phyloP scores from a whole-genome alignment of 345 rosid species.

The Hevea brasiliensis region DNA sequence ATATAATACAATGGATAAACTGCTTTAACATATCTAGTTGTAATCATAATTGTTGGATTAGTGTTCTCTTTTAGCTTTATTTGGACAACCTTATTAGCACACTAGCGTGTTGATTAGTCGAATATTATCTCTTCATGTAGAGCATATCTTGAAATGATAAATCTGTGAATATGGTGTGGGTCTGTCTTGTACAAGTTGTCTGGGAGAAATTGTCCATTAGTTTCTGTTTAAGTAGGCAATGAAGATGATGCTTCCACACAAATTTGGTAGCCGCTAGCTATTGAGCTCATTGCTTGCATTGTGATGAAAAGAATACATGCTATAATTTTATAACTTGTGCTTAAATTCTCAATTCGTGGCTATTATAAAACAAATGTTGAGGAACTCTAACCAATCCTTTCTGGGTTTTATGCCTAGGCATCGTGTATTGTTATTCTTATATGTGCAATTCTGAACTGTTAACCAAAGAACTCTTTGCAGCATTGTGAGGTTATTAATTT shows the following conservation, averaged over 20 bases:
- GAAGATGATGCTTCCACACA: background rate
- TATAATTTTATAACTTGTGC: background rate
- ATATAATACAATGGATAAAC: background rate
- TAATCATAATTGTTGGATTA: background rate
- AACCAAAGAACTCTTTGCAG: background rate
- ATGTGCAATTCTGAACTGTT: background rate
- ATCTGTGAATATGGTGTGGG: background rate
- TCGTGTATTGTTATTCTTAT: background rate
- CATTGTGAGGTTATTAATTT: background rate
- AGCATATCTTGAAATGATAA: slow-evolving; percentile 6
- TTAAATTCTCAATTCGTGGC: background rate
- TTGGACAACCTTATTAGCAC: background rate
- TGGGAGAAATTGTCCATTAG: background rate
- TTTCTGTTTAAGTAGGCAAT: slow-evolving; percentile 1
- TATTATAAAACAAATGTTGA: background rate
- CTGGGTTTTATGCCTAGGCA: background rate
- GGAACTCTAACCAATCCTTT: background rate
- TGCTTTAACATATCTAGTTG: background rate
- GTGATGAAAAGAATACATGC: background rate
- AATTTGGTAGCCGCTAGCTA: background rate
- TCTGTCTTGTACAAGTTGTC: background rate
- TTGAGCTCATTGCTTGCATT: background rate
- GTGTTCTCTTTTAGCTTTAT: too few relatives aligned
- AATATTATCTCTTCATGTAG: background rate
- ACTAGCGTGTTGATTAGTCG: background rate